Conservation (phyloP, 805 yeast species). For the Pichia pseudocactophila region DNA sequence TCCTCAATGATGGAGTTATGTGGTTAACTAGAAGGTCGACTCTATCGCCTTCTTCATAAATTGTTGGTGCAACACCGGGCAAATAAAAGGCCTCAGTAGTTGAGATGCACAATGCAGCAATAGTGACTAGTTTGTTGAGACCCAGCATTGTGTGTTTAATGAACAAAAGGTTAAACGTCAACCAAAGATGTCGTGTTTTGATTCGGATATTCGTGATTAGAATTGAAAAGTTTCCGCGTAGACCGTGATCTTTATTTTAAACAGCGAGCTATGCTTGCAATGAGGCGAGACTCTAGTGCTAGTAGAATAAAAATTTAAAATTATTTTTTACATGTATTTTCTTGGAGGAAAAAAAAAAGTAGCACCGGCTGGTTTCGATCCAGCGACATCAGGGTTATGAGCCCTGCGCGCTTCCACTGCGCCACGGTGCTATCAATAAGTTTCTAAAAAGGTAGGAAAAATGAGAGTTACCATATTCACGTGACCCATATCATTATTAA, state of each 20-base stretch:
- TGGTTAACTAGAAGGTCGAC: slow-evolving; percentile 83
- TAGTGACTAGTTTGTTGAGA: neutral
- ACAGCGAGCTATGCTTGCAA: no score
- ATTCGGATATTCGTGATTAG: no score
- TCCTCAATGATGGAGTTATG: slow-evolving; percentile 64
- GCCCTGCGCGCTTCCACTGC: slow-evolving; percentile 99
- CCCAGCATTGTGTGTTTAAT: slow-evolving; percentile 1
- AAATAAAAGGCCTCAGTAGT: slow-evolving; percentile 49
- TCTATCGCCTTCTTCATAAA: slow-evolving; percentile 62
- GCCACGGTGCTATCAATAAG: slow-evolving; percentile 70
- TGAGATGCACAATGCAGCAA: neutral
- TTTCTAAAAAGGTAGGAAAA: neutral
- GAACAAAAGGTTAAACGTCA: neutral
- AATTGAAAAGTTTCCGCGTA: no score
- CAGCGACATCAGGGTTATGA: slow-evolving; percentile 97
- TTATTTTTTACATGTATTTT: neutral
- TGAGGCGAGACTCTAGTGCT: no score
- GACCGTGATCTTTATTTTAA: no score
- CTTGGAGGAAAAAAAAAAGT: slow-evolving; percentile 27
- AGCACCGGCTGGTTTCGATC: slow-evolving; percentile 97
- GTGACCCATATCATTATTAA: neutral
- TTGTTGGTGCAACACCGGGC: slow-evolving; percentile 95
- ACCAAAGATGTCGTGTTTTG: neutral
- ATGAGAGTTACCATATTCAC: neutral
- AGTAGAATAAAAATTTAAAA: no score